Conservation (phyloP, 2,329 filamentous ascomycete species). For the Neobulgaria alba region DNA sequence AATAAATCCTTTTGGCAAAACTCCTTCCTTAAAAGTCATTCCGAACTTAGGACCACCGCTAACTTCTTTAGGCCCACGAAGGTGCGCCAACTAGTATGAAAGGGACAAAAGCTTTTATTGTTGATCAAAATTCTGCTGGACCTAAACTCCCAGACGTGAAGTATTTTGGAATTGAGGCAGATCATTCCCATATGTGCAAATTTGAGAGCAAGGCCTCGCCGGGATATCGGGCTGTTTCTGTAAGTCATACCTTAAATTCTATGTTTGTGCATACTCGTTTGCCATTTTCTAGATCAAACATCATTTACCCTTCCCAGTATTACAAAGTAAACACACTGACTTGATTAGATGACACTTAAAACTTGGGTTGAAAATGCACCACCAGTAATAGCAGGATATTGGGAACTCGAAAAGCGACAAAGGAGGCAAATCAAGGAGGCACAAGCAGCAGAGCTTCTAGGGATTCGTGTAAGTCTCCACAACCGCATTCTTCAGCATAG, state of each 20-base stretch:
- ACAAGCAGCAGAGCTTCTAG: slow-evolving; percentile 22
- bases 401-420: slow-evolving; percentile 19
- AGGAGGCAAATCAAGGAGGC: slow-evolving; percentile 18
- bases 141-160: slow-evolving; percentile 61
- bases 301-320: too few species aligned
- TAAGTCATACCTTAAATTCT: slow-evolving; percentile 2
- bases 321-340: background rate
- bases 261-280: too few species aligned
- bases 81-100: slow-evolving; percentile 62
- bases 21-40: background rate
- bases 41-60: background rate
- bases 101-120: slow-evolving; percentile 53
- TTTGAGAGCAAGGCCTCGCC: slow-evolving; percentile 56
- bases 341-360: slow-evolving; percentile 16
- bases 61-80: slow-evolving; percentile 49
- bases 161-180: slow-evolving; percentile 66
- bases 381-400: slow-evolving; percentile 17
- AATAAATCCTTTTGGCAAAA: background rate
- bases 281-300: too few species aligned
- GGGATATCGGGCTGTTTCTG: slow-evolving; percentile 40
- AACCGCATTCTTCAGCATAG: too few species aligned
- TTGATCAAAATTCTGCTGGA: slow-evolving; percentile 61
- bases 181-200: slow-evolving; percentile 66
- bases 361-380: slow-evolving; percentile 22
- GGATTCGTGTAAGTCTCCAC: slow-evolving; percentile 13